Evolutionary conservation across 768 basidiomycete species (phyloP), one percentile per base, ranked within the genome.

Genomic region (Kondoa malvinella): DNA sequence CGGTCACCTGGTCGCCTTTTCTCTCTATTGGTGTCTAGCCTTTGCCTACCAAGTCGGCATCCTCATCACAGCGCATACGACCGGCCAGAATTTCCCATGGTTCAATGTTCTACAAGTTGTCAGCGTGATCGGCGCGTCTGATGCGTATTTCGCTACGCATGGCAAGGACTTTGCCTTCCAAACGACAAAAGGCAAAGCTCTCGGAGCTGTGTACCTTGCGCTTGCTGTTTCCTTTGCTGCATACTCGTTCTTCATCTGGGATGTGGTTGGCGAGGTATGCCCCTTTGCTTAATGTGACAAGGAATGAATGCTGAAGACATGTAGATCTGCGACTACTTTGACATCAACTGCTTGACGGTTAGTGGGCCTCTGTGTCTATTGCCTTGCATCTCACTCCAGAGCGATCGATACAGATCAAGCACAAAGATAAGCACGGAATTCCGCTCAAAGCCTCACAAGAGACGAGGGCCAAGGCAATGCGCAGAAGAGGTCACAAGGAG

Each of bases 291-390:
- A 31, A 8, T 26, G 29, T 27, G 26, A 12, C 27, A 3, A 29
- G 32, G 50, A 31, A 4, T 33, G 27, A 16, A 82, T 86, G 57
- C 92, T 92, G 77, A 87, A 86, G 73, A 81, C 83, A 31, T 79
- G 69, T 87, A 92, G 71, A 89, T 96, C 77, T 94, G 90, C 67
- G 83, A 91, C 69, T 87, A 86, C 77, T 82, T 94, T 70, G 94
- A 94, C 15, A 90, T 95, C 73, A 94, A 90, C 1, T 96, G 91
- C 79, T 91, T 95, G 75, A 90, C 88, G 17, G 91, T 95, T 58
- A 81, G 85, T 66, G 32, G 29, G 34, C 25, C 3, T 4, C 25
- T 50, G 17, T 3, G 65, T 26, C n/a, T 56, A 16, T n/a, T 50
- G 40, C 21, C 21, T 50, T 8, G 21, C 40, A 50, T 50, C 40